These are phyloP conservation scores for Starmerella scarabaei DNA, from an alignment of 805 yeast species.

Conservation along the genomic window DNA sequence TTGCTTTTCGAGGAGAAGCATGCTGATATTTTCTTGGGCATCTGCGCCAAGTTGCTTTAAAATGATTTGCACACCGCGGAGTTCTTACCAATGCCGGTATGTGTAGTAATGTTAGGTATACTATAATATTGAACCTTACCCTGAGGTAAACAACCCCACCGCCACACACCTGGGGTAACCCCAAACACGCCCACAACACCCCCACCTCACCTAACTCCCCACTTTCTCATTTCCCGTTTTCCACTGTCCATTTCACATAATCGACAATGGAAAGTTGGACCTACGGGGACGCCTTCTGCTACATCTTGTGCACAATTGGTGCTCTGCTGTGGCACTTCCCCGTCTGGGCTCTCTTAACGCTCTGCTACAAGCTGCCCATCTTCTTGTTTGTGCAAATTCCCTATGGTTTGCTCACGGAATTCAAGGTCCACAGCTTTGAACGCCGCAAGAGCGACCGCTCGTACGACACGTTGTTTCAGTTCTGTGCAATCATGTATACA, in stretches of 20 bases:
- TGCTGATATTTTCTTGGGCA: constrained; percentile 50
- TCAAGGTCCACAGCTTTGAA: constrained; percentile 21
- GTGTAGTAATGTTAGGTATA: too few species aligned
- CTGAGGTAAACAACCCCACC: too few species aligned
- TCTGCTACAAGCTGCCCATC: background rate
- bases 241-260: too few species aligned
- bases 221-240: too few species aligned
- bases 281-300: constrained; percentile 12
- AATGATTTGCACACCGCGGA: background rate
- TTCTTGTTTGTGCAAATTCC: constrained; percentile 22
- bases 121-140: too few species aligned
- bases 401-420: constrained; percentile 14
- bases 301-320: background rate
- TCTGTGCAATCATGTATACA: constrained; percentile 14
- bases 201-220: too few species aligned
- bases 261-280: constrained; percentile 21
- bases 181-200: too few species aligned
- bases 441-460: constrained; percentile 20
- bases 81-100: too few species aligned
- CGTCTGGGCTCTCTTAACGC: background rate
- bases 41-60: constrained; percentile 29
- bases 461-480: constrained; percentile 21
- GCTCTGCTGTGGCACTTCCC: constrained; percentile 3
- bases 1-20: constrained; percentile 68
- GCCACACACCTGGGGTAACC: too few species aligned